Evolutionary conservation across 768 basidiomycete genomes (phyloP).

Genomic region (Fomitopsis serialis): DNA sequence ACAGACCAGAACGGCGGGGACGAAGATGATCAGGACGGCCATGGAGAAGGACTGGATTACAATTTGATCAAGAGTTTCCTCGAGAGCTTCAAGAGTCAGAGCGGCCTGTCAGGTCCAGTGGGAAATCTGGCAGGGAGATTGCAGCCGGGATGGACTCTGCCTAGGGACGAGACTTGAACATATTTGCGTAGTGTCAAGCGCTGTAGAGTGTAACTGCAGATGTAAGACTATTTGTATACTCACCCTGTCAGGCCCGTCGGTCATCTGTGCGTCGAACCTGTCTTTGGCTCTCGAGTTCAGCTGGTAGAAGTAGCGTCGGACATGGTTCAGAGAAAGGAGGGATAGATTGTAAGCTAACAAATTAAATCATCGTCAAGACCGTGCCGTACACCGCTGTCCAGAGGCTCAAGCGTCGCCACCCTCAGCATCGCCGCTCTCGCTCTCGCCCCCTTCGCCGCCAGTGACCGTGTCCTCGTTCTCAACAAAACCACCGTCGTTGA

Average conservation of each 20-base stretch:
- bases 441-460: slow-evolving; percentile 13
- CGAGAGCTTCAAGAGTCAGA: slow-evolving; percentile 93
- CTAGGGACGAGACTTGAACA: slow-evolving; percentile 49
- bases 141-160: slow-evolving; percentile 68
- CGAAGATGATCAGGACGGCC: slow-evolving; percentile 48
- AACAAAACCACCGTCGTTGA: slow-evolving; percentile 13
- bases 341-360: slow-evolving; percentile 15
- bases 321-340: slow-evolving; percentile 11
- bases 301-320: too few relatives aligned
- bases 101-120: slow-evolving; percentile 85
- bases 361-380: slow-evolving; percentile 4
- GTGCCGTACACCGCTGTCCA: background rate
- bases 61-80: slow-evolving; percentile 94
- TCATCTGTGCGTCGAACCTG: too few relatives aligned
- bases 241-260: too few relatives aligned
- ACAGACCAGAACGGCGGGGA: slow-evolving; percentile 42
- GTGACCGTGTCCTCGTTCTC: slow-evolving; percentile 14
- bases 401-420: slow-evolving; percentile 14
- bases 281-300: too few relatives aligned
- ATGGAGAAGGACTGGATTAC: slow-evolving; percentile 63
- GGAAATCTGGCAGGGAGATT: slow-evolving; percentile 84
- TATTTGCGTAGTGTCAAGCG: too few relatives aligned
- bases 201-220: too few relatives aligned
- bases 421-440: slow-evolving; percentile 15
- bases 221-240: too few relatives aligned